Percentiles rank a stretch among this genome's conserved stretches.
Evolutionary conservation across 169 alveolate species (phyloP).

Genomic region (Eimeria necatrix): DNA sequence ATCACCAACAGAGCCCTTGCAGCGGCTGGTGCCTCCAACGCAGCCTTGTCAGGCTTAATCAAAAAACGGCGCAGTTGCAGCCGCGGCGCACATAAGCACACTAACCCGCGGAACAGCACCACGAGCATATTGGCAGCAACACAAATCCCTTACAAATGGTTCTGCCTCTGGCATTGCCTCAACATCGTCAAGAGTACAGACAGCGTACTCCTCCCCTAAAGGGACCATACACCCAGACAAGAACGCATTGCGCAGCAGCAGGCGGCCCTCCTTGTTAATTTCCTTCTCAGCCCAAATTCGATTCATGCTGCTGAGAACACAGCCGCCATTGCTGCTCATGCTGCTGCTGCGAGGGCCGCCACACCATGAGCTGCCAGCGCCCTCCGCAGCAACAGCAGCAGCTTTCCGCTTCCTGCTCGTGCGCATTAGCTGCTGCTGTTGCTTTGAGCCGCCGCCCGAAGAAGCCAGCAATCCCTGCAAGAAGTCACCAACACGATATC

Average conservation of each 20-base stretch:
- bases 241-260: conserved; percentile 46
- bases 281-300: conserved; percentile 5
- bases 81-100: neutral
- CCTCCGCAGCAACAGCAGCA: conserved; percentile 8
- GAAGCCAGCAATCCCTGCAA: conserved; percentile 48
- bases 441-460: conserved; percentile 33
- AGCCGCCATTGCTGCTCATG: neutral
- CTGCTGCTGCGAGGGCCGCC: conserved; percentile 50
- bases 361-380: neutral
- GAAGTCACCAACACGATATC: conserved; percentile 24
- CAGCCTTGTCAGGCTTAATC: no score
- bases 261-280: neutral
- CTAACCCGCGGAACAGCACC: neutral
- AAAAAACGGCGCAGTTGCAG: neutral
- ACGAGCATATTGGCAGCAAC: neutral
- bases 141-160: neutral
- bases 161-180: conserved; percentile 20
- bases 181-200: neutral
- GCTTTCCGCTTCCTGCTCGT: conserved; percentile 45
- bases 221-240: neutral
- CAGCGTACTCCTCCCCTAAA: conserved; percentile 17
- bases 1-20: neutral
- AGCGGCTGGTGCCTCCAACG: no score
- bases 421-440: conserved; percentile 61
- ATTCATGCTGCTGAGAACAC: conserved; percentile 31